Conservation (phyloP, 2,329 filamentous ascomycete genomes). For the Penicillium sp. region DNA sequence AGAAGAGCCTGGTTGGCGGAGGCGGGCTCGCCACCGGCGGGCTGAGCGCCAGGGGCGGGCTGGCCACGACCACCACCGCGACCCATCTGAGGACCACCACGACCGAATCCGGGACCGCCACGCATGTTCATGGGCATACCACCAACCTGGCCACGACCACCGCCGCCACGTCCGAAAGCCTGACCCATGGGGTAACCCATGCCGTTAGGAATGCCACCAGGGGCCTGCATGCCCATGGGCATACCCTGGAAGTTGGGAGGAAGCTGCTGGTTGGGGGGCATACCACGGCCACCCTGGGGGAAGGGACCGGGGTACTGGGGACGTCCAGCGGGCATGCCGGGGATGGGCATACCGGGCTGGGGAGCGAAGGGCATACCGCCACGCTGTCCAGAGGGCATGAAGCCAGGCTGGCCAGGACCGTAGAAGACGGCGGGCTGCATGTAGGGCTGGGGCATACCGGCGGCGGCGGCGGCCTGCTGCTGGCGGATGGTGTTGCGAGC, state of each 20-base stretch:
- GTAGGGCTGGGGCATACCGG: conserved; percentile 77
- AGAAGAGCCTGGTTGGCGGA: conserved; percentile 50
- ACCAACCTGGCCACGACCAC: conserved; percentile 66
- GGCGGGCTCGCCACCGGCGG: conserved; percentile 41
- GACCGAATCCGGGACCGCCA: conserved; percentile 47
- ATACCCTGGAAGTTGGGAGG: conserved; percentile 80
- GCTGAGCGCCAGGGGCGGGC: conserved; percentile 37
- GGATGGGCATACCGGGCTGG: conserved; percentile 56
- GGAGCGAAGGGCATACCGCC: conserved; percentile 63
- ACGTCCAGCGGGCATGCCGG: conserved; percentile 74
- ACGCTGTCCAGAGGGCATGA: conserved; percentile 57
- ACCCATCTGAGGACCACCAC: conserved; percentile 46
- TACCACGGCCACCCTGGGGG: conserved; percentile 82
- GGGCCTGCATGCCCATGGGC: conserved; percentile 58
- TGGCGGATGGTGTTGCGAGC: conserved; percentile 97
- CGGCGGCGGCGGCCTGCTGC: conserved; percentile 91
- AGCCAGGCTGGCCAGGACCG: conserved; percentile 65
- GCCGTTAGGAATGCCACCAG: conserved; percentile 72
- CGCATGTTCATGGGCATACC: conserved; percentile 67
- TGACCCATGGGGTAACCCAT: conserved; percentile 82
- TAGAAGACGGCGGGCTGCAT: conserved; percentile 94
- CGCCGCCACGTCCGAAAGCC: conserved; percentile 65
- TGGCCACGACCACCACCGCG: conserved; percentile 46
- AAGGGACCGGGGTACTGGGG: conserved; percentile 82
- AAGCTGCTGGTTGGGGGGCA: conserved; percentile 77